Evolutionary conservation across 306 rosid genomes (phyloP), one percentile per base, ranked within the genome.

Genomic region (Cucurbita maxima): DNA sequence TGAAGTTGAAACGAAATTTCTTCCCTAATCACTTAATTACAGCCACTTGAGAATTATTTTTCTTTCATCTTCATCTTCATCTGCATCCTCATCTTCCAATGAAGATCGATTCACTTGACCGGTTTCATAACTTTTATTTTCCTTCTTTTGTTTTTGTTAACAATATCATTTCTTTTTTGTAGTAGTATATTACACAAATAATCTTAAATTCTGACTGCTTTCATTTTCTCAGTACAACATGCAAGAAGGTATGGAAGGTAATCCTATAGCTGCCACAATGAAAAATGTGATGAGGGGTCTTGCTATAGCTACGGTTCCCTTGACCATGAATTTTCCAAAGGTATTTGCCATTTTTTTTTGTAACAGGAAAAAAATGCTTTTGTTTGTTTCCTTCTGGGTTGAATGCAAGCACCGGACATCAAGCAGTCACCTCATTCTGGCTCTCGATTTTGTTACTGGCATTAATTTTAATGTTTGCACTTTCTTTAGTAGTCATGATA

Each of bases 181-280:
- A 25, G 34, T 30, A 30, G 34, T 41, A 64, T 64, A 5, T 13
- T 45, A 68, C 56, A 68, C 57, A 20, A 15, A 41, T 25, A 68
- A 48, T 73, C 57, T 55, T 16, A 56, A 18, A 72, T 50, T 57
- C 60, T 78, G 60, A 20, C 4, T 71, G 18, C 4, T 19, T 50
- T 13, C 55, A 80, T 73, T 67, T 83, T 73, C 70, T 72, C 81
- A 94, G 99, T 80, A 73, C 85, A 88, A 94, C 79, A 72, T 86
- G 90, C 99, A 85, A 85, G 96, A 90, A 81, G 99, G 97, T 16
- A 54, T 89, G 92, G 99, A 94, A 89, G 97, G 96, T 76, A 94
- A 91, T 85, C 92, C 97, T 77, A 44, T 58, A 68, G 96, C 89
- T 68, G 59, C 58, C 47, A 91, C 87, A 77, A 89, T 89, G 96